Evolutionary conservation across 139 green algal genomes (phyloP).

Genomic region (Auxenochlorella protothecoides): DNA sequence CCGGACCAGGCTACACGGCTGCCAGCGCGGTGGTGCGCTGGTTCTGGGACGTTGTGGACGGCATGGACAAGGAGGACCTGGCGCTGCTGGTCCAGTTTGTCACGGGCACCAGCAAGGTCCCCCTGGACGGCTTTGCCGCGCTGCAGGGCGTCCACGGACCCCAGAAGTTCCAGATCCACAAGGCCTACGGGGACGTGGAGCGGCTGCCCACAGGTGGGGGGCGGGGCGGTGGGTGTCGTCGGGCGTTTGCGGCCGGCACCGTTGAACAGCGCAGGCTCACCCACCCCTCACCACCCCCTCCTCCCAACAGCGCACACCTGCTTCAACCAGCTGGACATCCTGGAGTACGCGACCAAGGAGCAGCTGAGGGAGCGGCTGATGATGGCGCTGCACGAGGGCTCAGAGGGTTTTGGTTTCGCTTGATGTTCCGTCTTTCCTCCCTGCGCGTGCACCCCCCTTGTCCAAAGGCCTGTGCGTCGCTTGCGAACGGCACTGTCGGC

Average conservation of each 20-base stretch:
- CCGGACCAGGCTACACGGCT: conserved; percentile 49
- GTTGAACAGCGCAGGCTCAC: neutral
- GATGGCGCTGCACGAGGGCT: conserved; percentile 78
- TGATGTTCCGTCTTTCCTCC: conserved; percentile 15
- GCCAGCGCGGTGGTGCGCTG: conserved; percentile 67
- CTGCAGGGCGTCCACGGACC: conserved; percentile 88
- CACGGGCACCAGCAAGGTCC: conserved; percentile 86
- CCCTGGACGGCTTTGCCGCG: conserved; percentile 86
- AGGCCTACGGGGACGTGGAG: conserved; percentile 31
- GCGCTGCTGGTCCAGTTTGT: conserved; percentile 70
- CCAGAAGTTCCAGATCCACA: conserved; percentile 90
- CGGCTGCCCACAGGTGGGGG: conserved; percentile 52
- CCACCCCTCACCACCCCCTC: neutral
- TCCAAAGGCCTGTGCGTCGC: too few relatives aligned
- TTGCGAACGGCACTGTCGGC: too few relatives aligned
- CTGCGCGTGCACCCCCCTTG: too few relatives aligned
- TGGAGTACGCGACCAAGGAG: conserved; percentile 87
- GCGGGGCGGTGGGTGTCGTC: neutral
- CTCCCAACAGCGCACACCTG: conserved; percentile 70
- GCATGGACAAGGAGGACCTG: conserved; percentile 78
- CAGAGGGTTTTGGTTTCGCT: conserved; percentile 86
- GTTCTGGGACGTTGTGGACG: conserved; percentile 91
- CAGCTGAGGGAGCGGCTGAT: conserved; percentile 81
- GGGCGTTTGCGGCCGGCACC: too few relatives aligned
- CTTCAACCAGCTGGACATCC: conserved; percentile 94